Evolutionary conservation across 2,329 filamentous ascomycete genomes (phyloP).

Genomic region (Hortaea sp.): DNA sequence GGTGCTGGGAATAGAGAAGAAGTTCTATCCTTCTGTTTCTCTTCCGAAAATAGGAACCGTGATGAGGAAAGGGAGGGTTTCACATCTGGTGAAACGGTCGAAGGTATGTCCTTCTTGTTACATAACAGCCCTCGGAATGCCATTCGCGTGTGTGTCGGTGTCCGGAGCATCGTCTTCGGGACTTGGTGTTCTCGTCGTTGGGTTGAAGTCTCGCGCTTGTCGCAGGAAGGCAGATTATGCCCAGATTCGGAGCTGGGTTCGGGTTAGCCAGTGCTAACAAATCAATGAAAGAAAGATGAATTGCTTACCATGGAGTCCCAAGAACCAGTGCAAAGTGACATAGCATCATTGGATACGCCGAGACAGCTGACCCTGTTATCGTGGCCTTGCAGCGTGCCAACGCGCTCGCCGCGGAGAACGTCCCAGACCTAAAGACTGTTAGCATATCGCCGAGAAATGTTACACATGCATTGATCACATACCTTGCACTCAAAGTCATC

Average conservation of each 20-base stretch:
- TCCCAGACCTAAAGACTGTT: constrained; percentile 80
- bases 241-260: constrained; percentile 41
- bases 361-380: constrained; percentile 98
- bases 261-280: constrained; percentile 10
- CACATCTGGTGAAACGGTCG: background rate
- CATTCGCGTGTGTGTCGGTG: background rate
- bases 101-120: constrained; percentile 1
- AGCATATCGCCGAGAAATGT: background rate
- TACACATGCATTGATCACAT: constrained; percentile 23
- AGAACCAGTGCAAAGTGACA: constrained; percentile 97
- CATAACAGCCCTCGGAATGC: constrained; percentile 4
- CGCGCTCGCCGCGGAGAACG: constrained; percentile 89
- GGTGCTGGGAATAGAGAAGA: background rate
- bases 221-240: constrained; percentile 26
- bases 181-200: background rate
- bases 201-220: background rate
- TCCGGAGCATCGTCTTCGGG: background rate
- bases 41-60: background rate
- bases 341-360: constrained; percentile 96
- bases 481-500: constrained; percentile 99
- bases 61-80: background rate
- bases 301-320: constrained; percentile 93
- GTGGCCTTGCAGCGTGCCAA: constrained; percentile 91
- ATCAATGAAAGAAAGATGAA: background rate
- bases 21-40: background rate